These are phyloP conservation scores for Pythium sp. DNA, from an alignment of 352 stramenopile genomes.

Conservation along the genomic window DNA sequence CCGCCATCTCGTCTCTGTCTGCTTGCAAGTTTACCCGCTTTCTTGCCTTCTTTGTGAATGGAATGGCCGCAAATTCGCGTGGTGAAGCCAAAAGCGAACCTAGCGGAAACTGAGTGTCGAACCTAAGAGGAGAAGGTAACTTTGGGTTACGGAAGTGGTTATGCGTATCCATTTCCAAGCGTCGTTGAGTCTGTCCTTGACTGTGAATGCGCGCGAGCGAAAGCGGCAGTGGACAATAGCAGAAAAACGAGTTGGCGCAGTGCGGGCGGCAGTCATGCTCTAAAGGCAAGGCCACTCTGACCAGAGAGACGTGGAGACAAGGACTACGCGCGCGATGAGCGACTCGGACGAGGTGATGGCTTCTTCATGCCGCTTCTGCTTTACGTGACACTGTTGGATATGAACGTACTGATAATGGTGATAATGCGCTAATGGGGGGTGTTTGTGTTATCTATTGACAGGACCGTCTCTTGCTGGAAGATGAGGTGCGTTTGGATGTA, in stretches of 20 bases:
- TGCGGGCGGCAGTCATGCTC: not conserved
- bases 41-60: not conserved
- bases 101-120: not conserved
- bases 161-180: not conserved
- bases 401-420: not conserved
- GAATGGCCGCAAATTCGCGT: conserved; percentile 2
- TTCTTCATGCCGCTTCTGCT: not conserved
- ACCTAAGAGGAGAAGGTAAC: not conserved
- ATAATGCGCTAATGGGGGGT: not conserved
- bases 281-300: not conserved
- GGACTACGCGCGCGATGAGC: conserved; percentile 27
- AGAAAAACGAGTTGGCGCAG: not conserved
- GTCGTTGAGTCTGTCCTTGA: not conserved
- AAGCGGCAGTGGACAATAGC: not conserved
- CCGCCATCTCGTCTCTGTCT: conserved; percentile 39
- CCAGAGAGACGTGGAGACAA: not conserved
- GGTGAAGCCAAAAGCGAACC: not conserved
- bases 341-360: conserved; percentile 47
- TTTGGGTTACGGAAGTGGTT: not conserved
- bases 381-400: not conserved
- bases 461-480: conserved; percentile 42
- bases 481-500: conserved; percentile 32
- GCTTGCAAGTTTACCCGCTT: no score
- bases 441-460: conserved; percentile 11
- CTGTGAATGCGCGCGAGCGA: not conserved